Conservation (phyloP, 148 eudicot species). For the Beta vulgaris region DNA sequence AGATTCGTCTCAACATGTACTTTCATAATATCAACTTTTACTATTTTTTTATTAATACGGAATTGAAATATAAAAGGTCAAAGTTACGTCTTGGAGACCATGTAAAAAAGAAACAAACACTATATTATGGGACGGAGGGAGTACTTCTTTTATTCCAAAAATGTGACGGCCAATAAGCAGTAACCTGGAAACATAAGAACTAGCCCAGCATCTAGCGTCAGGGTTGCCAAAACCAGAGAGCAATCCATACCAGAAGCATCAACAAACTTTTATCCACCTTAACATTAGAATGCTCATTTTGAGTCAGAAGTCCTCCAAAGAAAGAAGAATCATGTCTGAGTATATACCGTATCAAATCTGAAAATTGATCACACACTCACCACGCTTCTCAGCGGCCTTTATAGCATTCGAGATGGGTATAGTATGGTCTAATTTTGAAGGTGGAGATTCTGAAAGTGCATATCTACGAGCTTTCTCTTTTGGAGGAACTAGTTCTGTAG, state of each 20-base stretch:
- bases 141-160: no score
- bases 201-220: background rate
- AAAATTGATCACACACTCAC: slow-evolving; percentile 39
- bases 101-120: no score
- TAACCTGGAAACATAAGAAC: background rate
- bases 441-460: slow-evolving; percentile 5
- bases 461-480: no score
- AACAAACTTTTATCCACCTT: background rate
- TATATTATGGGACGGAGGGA: no score
- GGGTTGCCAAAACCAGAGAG: background rate
- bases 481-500: background rate
- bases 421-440: slow-evolving; percentile 12
- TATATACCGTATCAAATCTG: slow-evolving; percentile 29
- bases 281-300: background rate
- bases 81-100: no score
- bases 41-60: no score
- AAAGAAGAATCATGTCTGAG: background rate
- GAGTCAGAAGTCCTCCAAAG: background rate
- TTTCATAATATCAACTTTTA: no score
- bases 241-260: background rate
- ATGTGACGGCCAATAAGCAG: background rate
- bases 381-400: slow-evolving; percentile 40
- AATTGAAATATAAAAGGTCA: no score
- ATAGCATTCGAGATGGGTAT: slow-evolving; percentile 26
- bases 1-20: no score